These are phyloP conservation scores for Hypoxylon intermedium DNA, from an alignment of 495 filamentous ascomycete genomes.

Conservation along the genomic window DNA sequence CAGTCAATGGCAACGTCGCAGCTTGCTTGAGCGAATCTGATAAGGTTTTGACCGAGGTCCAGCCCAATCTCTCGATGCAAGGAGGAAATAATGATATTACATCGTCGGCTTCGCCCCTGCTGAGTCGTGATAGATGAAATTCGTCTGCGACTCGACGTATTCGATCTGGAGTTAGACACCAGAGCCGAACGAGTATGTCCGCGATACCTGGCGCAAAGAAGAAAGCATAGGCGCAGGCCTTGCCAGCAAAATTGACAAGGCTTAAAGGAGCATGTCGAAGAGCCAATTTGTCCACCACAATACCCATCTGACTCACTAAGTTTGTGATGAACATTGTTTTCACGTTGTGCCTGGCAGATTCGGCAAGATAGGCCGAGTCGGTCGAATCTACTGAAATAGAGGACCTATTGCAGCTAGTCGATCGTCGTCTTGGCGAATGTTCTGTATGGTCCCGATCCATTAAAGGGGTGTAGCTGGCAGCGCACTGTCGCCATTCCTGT, in stretches of 20 bases:
- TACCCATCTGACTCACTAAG: slow-evolving; percentile 82
- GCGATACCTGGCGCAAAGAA: slow-evolving; percentile 92
- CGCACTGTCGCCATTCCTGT: slow-evolving; percentile 84
- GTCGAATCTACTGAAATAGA: slow-evolving; percentile 67
- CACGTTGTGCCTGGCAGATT: slow-evolving; percentile 95
- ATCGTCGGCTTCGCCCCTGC: slow-evolving; percentile 59
- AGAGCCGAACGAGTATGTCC: slow-evolving; percentile 83
- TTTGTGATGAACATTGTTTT: slow-evolving; percentile 88
- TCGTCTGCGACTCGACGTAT: slow-evolving; percentile 75
- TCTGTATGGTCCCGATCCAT: slow-evolving; percentile 56
- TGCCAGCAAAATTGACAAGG: slow-evolving; percentile 91
- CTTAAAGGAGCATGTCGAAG: slow-evolving; percentile 88
- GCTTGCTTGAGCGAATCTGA: slow-evolving; percentile 70
- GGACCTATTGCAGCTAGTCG: slow-evolving; percentile 54
- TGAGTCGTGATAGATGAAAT: slow-evolving; percentile 59
- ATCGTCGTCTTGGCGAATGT: slow-evolving; percentile 43
- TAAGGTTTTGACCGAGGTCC: slow-evolving; percentile 69
- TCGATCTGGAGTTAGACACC: slow-evolving; percentile 70
- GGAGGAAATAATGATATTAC: slow-evolving; percentile 76
- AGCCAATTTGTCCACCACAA: slow-evolving; percentile 92
- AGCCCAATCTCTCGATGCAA: slow-evolving; percentile 72
- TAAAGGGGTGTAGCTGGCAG: slow-evolving; percentile 68
- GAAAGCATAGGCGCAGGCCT: slow-evolving; percentile 93
- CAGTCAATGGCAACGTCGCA: slow-evolving; percentile 71
- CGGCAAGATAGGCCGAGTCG: slow-evolving; percentile 79